Base-by-base conservation (phyloP, 345 rosid species). In the Aquilaria sinensis region DNA sequence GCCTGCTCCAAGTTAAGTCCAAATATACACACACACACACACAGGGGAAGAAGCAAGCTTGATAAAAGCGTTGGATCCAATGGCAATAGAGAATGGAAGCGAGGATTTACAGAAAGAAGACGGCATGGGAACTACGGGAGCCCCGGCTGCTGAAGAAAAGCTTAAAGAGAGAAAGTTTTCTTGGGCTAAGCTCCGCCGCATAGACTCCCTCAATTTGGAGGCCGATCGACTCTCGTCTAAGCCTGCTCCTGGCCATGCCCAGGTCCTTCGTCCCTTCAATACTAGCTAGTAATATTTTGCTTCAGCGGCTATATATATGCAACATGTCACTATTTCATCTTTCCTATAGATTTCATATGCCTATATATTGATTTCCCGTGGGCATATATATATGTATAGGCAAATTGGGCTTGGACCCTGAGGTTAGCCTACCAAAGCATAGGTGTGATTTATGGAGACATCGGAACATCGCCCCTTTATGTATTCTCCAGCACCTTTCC, bases 401-500 rank as follows among this genome's bases (percentile, higher is more conserved):
- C 43, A 12, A 63, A 68, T 41, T 92, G 90, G 98, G 30, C 43
- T 48, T 73, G 58, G 62, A 87, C 89, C 1, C 10, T 92, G 70
- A 80, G 77, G 45, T 69, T 89, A 64, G 89, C 89, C 15, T 85
- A 87, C 69, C 96, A 89, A 46, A 78, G 89, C 78, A 48, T 92
- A 1, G 93, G 96, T 59, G 75, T 87, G 10, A 82, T 85, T 10
- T 89, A 84, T 9, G 91, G 96, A 31, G 98, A 92, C 61, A 84
- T 87, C 0, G 93, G 93, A 48, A 89, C 96, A 3, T 87, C 96
- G 0, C 96, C 98, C 0, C 81, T 92, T 4, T 92, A 89, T 29
- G 91, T 89, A 11, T 84, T 30, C 37, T 54, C 72, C 9, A 80
- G 91, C 76, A 78, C 90, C 57, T 92, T 89, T 70, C 51, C 81